These are phyloP conservation scores for Anthracocystis setariae DNA, from an alignment of 1,284 basidiomycete genomes.

Conservation along the genomic window DNA sequence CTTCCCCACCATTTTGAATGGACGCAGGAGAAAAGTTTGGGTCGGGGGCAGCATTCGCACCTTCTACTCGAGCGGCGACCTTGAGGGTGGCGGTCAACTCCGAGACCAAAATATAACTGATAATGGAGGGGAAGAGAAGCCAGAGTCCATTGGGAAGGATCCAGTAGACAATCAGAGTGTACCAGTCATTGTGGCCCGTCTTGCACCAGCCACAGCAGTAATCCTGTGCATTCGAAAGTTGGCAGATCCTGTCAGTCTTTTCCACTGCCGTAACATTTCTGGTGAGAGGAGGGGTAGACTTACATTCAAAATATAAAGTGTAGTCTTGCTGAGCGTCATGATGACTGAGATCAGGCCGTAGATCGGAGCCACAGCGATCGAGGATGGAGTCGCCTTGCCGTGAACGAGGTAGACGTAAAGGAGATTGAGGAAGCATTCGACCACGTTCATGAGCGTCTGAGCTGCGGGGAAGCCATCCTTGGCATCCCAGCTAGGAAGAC, in stretches of 20 bases:
- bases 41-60: constrained; percentile 19
- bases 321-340: constrained; percentile 85
- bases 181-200: constrained; percentile 77
- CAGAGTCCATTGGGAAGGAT: constrained; percentile 82
- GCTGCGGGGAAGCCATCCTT: constrained; percentile 86
- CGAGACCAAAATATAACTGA: constrained; percentile 68
- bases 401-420: constrained; percentile 80
- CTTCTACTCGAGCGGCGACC: constrained; percentile 48
- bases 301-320: constrained; percentile 72
- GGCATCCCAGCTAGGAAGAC: constrained; percentile 74
- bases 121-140: constrained; percentile 76
- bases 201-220: constrained; percentile 72
- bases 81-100: constrained; percentile 43
- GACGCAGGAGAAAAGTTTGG: neutral
- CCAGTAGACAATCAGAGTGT: constrained; percentile 75
- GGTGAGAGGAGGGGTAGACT: constrained; percentile 6
- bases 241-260: too few relatives aligned
- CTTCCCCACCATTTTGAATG: neutral
- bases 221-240: constrained; percentile 48
- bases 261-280: too few relatives aligned
- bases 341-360: constrained; percentile 78
- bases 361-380: constrained; percentile 74
- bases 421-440: constrained; percentile 80
- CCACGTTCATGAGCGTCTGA: constrained; percentile 81
- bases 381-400: constrained; percentile 68